phyloP scores from a whole-genome alignment of 1,284 basidiomycete species.

The Ceratobasidium sp. region DNA sequence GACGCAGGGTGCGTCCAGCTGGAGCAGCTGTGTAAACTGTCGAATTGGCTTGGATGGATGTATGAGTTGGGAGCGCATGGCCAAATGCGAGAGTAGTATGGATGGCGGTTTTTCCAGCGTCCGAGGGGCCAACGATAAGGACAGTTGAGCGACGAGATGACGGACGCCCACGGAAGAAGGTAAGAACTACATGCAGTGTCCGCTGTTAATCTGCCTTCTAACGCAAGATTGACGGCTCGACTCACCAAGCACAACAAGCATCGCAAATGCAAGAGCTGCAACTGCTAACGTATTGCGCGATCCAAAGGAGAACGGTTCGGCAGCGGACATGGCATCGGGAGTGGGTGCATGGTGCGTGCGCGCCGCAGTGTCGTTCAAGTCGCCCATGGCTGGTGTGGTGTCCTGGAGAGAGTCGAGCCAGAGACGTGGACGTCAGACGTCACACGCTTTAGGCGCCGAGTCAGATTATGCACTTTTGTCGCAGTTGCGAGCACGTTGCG shows the following conservation, averaged over 20 bases:
- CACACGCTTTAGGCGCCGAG: slow-evolving; percentile 33
- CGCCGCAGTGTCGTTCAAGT: neutral
- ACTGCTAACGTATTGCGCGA: slow-evolving; percentile 7
- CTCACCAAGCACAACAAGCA: slow-evolving; percentile 26
- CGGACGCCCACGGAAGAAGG: slow-evolving; percentile 12
- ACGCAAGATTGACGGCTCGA: neutral
- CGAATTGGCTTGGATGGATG: slow-evolving; percentile 74
- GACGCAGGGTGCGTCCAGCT: slow-evolving; percentile 54
- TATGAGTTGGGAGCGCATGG: slow-evolving; percentile 68
- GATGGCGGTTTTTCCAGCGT: slow-evolving; percentile 79
- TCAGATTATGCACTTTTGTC: neutral
- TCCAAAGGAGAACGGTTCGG: slow-evolving; percentile 16
- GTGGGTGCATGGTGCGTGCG: slow-evolving; percentile 13
- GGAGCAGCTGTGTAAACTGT: slow-evolving; percentile 54
- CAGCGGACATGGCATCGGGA: slow-evolving; percentile 14
- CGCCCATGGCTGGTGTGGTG: slow-evolving; percentile 33
- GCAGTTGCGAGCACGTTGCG: neutral
- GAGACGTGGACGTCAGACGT: slow-evolving; percentile 22
- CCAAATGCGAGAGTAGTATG: slow-evolving; percentile 67
- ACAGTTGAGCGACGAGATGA: slow-evolving; percentile 49
- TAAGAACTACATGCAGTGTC: neutral
- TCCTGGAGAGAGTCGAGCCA: slow-evolving; percentile 14
- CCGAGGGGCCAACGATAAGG: slow-evolving; percentile 70
- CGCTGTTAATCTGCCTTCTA: neutral
- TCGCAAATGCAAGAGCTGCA: slow-evolving; percentile 10